Evolutionary conservation across 106 monocot genomes (phyloP), one percentile per base, ranked within the genome.

Genomic region (Phalaenopsis equestris): DNA sequence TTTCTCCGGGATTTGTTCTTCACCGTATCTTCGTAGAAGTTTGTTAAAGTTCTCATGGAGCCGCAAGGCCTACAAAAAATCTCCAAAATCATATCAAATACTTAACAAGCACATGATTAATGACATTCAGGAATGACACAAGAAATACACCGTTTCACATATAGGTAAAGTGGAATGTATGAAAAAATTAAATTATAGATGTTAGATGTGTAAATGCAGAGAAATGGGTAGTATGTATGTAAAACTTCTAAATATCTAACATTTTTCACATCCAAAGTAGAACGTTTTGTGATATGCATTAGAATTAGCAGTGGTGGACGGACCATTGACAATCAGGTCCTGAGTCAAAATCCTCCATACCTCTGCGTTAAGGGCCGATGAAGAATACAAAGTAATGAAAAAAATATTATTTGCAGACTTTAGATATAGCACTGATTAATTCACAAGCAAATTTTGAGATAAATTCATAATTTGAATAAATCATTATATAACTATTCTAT

Each of bases 31-130:
- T 48, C 38, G 23, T 5, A 96, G 52, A 74, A 83, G 61, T 74
- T 90, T 83, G 9, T 82, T 68, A 37, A 97, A 88, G 18, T 79
- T 86, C 57, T 72, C 76, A 55, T 67, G 65, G 39, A 96, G 83
- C 6, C 85, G 80, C 39, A 77, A 72, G 0, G 84, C 86, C 96
- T 96, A 67, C 79, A 73, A 82, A 38, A 8, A 48, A 85, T 47
- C 36, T 9, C 4, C 19, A 19, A 8, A 24, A 58, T 5, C 67
- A 15, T 38, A 23, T 38, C 1, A 24, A 61, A 21, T 21, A 61
- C 21, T 61, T 61, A 18, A 77, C 30, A 55, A 23, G 9, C 79
- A 67, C 4, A 81, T 56, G 49, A 46, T 3, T 77, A 41, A 47
- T 30, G 30, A 30, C 30, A 30, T 30, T 30, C 30, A 30, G 30